phyloP scores from a whole-genome alignment of 805 yeast genomes.

The Scheffersomyces stipitis region DNA sequence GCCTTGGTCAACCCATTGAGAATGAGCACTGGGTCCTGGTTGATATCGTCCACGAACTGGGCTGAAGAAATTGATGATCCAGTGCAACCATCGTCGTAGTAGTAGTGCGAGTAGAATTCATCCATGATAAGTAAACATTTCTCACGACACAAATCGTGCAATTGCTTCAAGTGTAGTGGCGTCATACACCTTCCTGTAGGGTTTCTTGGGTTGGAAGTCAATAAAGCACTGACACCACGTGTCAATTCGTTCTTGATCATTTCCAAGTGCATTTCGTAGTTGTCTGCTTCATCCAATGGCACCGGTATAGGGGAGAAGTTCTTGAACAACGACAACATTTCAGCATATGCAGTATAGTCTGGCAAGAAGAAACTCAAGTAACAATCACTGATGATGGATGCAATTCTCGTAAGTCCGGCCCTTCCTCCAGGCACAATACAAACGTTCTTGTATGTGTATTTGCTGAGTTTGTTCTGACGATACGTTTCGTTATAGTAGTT shows the following conservation, averaged over 20 bases:
- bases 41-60: slow-evolving; percentile 51
- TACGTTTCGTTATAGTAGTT: slow-evolving; percentile 54
- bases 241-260: slow-evolving; percentile 51
- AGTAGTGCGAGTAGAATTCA: slow-evolving; percentile 60
- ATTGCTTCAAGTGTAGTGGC: slow-evolving; percentile 43
- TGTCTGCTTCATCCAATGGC: slow-evolving; percentile 56
- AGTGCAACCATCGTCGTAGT: slow-evolving; percentile 52
- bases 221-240: slow-evolving; percentile 57
- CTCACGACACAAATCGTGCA: slow-evolving; percentile 54
- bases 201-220: slow-evolving; percentile 62
- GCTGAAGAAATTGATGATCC: slow-evolving; percentile 55
- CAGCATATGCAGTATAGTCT: slow-evolving; percentile 65
- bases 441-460: slow-evolving; percentile 60
- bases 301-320: slow-evolving; percentile 65
- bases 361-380: slow-evolving; percentile 60
- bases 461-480: slow-evolving; percentile 47
- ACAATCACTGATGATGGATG: slow-evolving; percentile 58
- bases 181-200: slow-evolving; percentile 60
- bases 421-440: slow-evolving; percentile 67
- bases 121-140: slow-evolving; percentile 61
- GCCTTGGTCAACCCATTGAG: slow-evolving; percentile 62
- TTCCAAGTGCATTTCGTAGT: slow-evolving; percentile 54
- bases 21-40: slow-evolving; percentile 57
- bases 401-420: slow-evolving; percentile 62
- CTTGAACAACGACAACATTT: slow-evolving; percentile 61